Evolutionary conservation across 495 filamentous ascomycete genomes (phyloP).

Genomic region (Trichoderma reesei): DNA sequence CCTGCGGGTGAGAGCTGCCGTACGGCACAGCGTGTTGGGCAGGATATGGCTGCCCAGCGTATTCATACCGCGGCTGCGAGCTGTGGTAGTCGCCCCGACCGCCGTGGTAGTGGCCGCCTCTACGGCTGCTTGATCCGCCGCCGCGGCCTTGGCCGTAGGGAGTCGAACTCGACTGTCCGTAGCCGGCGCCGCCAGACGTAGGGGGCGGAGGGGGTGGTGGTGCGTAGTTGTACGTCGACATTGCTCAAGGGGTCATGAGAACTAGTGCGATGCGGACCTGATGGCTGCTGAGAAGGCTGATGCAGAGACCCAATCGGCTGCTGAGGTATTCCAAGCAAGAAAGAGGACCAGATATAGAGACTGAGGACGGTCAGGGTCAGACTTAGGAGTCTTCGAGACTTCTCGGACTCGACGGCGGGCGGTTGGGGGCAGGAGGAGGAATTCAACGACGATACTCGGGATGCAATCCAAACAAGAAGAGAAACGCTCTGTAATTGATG

Average conservation of each 20-base stretch:
- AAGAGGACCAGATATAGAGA: neutral
- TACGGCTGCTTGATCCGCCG: constrained; percentile 21
- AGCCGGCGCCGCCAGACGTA: constrained; percentile 20
- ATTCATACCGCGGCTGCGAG: constrained; percentile 8
- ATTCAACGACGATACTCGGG: neutral
- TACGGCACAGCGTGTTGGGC: constrained; percentile 20
- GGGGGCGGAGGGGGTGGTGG: constrained; percentile 46
- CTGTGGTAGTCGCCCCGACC: constrained; percentile 22
- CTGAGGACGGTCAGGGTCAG: neutral
- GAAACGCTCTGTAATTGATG: neutral
- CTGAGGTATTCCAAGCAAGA: neutral
- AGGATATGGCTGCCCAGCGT: constrained; percentile 18
- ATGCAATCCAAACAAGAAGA: neutral
- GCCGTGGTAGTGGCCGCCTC: constrained; percentile 25
- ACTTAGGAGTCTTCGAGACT: neutral
- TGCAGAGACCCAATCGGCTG: neutral
- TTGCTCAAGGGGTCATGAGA: constrained; percentile 11
- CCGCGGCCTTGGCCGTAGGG: constrained; percentile 24
- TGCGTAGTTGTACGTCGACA: constrained; percentile 43
- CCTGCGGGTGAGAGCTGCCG: constrained; percentile 21
- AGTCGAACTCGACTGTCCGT: constrained; percentile 15
- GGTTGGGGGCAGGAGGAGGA: neutral
- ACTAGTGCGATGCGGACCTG: neutral
- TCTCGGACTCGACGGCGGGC: constrained; percentile 2
- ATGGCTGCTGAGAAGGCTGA: too few species aligned